A percentile compares a stretch with the other conserved stretches of the same genome.
phyloP scores from a whole-genome alignment of 768 basidiomycete species.

The Paxillus rubicundulus region DNA sequence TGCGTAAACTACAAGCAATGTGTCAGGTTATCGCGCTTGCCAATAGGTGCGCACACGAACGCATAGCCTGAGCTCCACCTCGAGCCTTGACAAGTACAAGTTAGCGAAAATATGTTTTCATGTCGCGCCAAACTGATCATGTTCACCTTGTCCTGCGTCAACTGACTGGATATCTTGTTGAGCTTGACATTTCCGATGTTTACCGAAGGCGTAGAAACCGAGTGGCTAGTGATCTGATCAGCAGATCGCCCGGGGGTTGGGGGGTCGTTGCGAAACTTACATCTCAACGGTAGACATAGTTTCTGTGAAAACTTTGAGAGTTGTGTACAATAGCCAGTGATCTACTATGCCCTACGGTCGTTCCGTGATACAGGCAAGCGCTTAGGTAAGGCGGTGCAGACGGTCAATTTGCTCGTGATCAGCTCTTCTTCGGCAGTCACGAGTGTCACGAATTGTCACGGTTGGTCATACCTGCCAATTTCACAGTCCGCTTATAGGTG shows the following conservation, averaged over 20 bases:
- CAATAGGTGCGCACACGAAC: constrained; percentile 42
- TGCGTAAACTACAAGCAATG: constrained; percentile 54
- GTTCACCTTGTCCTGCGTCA: constrained; percentile 78
- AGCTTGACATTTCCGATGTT: constrained; percentile 44
- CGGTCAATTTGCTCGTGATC: no score
- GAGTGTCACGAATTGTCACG: no score
- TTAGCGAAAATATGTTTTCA: background rate
- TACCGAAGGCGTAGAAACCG: constrained; percentile 20
- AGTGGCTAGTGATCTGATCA: constrained; percentile 15
- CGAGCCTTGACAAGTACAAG: constrained; percentile 38
- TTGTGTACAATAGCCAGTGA: background rate
- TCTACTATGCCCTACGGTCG: no score
- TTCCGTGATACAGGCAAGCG: no score
- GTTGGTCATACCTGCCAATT: no score
- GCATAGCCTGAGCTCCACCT: constrained; percentile 85
- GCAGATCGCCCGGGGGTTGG: background rate
- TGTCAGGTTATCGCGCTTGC: background rate
- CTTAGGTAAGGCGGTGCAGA: no score
- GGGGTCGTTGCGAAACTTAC: constrained; percentile 34
- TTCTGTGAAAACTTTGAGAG: constrained; percentile 2
- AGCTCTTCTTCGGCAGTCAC: no score
- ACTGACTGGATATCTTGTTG: constrained; percentile 70
- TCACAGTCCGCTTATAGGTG: no score
- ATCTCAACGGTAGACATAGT: constrained; percentile 63
- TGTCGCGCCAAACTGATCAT: background rate